These are phyloP conservation scores for Saussurea involucrata DNA, from an alignment of 129 eudicot species.

Conservation along the genomic window DNA sequence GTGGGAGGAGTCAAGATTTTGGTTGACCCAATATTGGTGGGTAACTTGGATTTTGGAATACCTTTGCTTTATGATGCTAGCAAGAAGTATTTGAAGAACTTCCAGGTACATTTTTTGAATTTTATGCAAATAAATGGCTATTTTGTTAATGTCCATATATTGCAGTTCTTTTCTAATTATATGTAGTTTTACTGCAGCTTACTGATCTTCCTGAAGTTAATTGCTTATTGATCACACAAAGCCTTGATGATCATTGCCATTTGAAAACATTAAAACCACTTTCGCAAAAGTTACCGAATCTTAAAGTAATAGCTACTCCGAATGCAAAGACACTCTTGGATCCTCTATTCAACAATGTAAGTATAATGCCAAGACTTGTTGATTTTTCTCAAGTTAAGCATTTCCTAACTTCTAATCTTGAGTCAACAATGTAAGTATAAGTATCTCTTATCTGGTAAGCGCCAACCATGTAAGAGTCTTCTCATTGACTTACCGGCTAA, in stretches of 20 bases:
- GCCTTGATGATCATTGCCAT: slow-evolving; percentile 97
- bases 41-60: slow-evolving; percentile 91
- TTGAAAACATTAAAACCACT: slow-evolving; percentile 81
- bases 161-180: neutral
- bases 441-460: neutral
- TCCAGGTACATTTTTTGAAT: slow-evolving; percentile 41
- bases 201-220: slow-evolving; percentile 82
- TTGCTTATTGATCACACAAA: slow-evolving; percentile 86
- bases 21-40: slow-evolving; percentile 95
- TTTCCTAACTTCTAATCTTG: neutral
- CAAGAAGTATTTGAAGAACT: slow-evolving; percentile 76
- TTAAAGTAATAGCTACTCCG: slow-evolving; percentile 78
- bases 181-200: slow-evolving; percentile 51
- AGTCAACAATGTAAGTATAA: too few relatives aligned
- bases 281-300: slow-evolving; percentile 64
- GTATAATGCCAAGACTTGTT: slow-evolving; percentile 17
- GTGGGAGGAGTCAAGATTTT: slow-evolving; percentile 72
- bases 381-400: neutral
- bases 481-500: neutral
- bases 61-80: slow-evolving; percentile 94
- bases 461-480: neutral
- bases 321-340: slow-evolving; percentile 79
- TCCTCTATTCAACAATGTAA: slow-evolving; percentile 83
- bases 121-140: neutral
- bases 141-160: neutral